These are phyloP conservation scores for Phaeosphaeriaceae sp. DNA, from an alignment of 2,329 filamentous ascomycete genomes.

Conservation along the genomic window DNA sequence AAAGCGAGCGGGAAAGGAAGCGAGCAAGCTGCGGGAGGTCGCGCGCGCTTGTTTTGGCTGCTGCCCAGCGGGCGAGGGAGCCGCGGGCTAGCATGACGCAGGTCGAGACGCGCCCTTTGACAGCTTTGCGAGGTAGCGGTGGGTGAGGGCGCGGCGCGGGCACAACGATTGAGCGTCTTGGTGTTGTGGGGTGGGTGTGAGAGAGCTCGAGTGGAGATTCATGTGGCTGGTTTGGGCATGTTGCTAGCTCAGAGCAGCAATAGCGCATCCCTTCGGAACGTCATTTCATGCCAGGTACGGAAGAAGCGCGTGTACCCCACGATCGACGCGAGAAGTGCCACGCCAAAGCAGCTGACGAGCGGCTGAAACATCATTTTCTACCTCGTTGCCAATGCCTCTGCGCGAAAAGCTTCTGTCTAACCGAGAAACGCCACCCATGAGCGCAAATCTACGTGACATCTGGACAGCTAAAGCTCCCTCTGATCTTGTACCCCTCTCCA, in stretches of 20 bases:
- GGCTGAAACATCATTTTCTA: not conserved
- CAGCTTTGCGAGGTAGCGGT: not conserved
- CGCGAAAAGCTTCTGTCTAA: not conserved
- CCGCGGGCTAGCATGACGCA: constrained; percentile 45
- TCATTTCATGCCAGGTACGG: not conserved
- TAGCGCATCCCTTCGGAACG: not conserved
- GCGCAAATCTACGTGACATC: constrained; percentile 14
- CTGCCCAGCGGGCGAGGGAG: constrained; percentile 45
- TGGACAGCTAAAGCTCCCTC: constrained; percentile 5
- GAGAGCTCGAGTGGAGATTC: not conserved
- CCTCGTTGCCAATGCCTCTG: not conserved
- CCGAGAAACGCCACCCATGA: constrained; percentile 6
- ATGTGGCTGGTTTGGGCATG: not conserved
- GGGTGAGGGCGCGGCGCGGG: not conserved
- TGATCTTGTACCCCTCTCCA: not conserved
- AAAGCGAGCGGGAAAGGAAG: constrained; percentile 32
- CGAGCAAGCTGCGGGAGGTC: constrained; percentile 44
- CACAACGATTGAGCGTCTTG: not conserved
- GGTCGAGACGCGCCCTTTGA: not conserved
- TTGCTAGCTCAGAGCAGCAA: not conserved
- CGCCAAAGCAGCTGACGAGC: constrained; percentile 2
- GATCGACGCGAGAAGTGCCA: not conserved
- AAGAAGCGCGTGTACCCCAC: constrained; percentile 11
- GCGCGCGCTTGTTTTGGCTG: constrained; percentile 44
- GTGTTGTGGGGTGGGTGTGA: not conserved